Conservation (phyloP, 257 asterid species). For the Scutellaria galericulata region DNA sequence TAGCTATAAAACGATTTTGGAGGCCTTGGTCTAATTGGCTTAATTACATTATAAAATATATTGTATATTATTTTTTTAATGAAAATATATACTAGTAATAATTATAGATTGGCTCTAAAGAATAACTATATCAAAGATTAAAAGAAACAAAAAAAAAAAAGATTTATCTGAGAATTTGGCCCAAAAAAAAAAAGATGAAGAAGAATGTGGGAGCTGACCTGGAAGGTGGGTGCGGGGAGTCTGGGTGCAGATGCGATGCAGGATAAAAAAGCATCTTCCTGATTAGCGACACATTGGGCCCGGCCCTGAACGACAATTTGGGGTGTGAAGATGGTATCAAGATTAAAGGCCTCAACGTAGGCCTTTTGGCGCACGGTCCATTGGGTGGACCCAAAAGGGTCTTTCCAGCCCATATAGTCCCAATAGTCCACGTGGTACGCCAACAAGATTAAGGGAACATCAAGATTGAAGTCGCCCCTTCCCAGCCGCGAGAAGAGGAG, state of each 20-base stretch:
- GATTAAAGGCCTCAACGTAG: conserved; percentile 69
- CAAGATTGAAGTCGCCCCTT: conserved; percentile 78
- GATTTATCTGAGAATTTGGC: conserved; percentile 14
- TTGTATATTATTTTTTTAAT: too few relatives aligned
- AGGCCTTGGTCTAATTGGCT: too few relatives aligned
- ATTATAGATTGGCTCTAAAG: too few relatives aligned
- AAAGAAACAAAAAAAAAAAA: too few relatives aligned
- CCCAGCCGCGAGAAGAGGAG: conserved; percentile 79
- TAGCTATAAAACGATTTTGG: too few relatives aligned
- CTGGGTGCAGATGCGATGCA: conserved; percentile 63
- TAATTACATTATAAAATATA: too few relatives aligned
- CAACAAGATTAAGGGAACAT: conserved; percentile 67
- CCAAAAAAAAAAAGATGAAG: neutral
- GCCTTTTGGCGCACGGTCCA: conserved; percentile 96
- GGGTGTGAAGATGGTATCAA: conserved; percentile 82
- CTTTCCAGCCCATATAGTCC: conserved; percentile 97
- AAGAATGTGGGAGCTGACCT: conserved; percentile 46
- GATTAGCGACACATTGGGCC: conserved; percentile 66
- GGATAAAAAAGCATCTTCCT: conserved; percentile 57
- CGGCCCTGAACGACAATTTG: conserved; percentile 78
- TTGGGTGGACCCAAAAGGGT: conserved; percentile 74
- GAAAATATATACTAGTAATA: too few relatives aligned
- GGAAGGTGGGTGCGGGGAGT: conserved; percentile 68
- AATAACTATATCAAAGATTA: too few relatives aligned
- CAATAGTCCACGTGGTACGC: conserved; percentile 87